phyloP scores from a whole-genome alignment of 2,329 filamentous ascomycete genomes.

The Corniculantispora saksenae region DNA sequence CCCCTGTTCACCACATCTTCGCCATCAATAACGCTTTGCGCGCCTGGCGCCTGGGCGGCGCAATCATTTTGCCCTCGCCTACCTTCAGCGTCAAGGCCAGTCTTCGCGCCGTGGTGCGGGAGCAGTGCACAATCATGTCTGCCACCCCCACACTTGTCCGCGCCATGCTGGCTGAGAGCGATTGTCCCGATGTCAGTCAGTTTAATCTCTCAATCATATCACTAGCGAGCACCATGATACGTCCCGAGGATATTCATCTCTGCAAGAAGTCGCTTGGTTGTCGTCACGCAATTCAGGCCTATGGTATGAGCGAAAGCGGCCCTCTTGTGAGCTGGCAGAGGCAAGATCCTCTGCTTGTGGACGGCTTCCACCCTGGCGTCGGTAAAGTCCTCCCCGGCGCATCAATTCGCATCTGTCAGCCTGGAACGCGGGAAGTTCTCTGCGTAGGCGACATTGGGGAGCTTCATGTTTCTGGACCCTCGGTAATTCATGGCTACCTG shows the following conservation, averaged over 20 bases:
- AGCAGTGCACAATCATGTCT: conserved; percentile 40
- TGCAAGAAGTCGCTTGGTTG: conserved; percentile 36
- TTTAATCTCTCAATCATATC: conserved; percentile 36
- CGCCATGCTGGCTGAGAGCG: conserved; percentile 32
- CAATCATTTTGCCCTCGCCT: conserved; percentile 38
- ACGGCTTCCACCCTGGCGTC: conserved; percentile 41
- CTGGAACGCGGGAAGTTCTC: conserved; percentile 32
- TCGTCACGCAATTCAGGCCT: conserved; percentile 37
- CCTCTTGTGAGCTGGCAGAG: conserved; percentile 43
- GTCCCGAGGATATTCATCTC: conserved; percentile 32
- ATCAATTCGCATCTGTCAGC: conserved; percentile 39
- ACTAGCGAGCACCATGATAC: conserved; percentile 36
- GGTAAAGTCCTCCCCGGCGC: conserved; percentile 44
- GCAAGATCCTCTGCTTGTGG: conserved; percentile 31
- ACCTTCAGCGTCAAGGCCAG: conserved; percentile 37
- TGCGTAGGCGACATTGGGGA: conserved; percentile 38
- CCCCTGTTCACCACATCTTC: conserved; percentile 40
- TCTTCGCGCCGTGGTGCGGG: conserved; percentile 32
- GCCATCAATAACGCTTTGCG: conserved; percentile 41
- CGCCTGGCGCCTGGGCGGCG: conserved; percentile 37
- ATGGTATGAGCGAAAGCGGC: conserved; percentile 49
- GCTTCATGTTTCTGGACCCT: conserved; percentile 40
- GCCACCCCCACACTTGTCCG: conserved; percentile 42
- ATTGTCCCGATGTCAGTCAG: conserved; percentile 28
- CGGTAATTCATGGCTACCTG: conserved; percentile 39